Base-by-base conservation (phyloP, 2,329 filamentous ascomycete genomes). In the Fusarium albosuccineum region DNA sequence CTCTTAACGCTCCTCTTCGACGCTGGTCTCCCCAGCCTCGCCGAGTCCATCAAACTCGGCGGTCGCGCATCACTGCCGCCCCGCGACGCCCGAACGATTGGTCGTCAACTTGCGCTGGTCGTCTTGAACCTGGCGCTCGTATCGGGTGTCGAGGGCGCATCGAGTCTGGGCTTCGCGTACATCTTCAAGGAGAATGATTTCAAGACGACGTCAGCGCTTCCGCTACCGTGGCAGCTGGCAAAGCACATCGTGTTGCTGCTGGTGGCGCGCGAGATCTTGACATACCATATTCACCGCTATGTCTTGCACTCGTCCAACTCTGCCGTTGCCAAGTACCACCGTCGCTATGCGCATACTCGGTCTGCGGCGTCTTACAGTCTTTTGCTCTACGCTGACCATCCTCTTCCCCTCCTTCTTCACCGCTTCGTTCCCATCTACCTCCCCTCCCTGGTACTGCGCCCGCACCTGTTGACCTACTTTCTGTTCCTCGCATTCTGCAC, bases 1-100 rank as follows among this genome's bases (percentile, higher is more conserved):
- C 76, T 92, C 1, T 62, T 91, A 11, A 93, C 93, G 72, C 87
- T 96, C 2, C 73, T 89, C 4, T 90, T 97, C 74, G 94, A 97
- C 75, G 82, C 86, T 3, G 76, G 87, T 1, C 72, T 94, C 0
- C 93, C 94, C 0, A 91, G 88, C 57, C 81, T 94, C 3, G 85
- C 91, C 7, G 85, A 87, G 22, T 83, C 83, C 17, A 80, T 95
- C 77, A 97, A 97, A 75, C 83, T 88, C 50, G 87, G 90, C 64
- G 91, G 85, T 26, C 73, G 79, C 5, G 69, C 77, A 13, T 83
- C 83, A 7, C 75, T 88, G 1, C 86, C 86, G 5, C 82, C 82
- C 1, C 82, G 84, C 41, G 66, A 82, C 49, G 67, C 76, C 3
- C 70, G 70, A 9, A 64, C 70, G 0, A 68, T 86, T 2, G 63